Conservation (phyloP, 768 basidiomycete genomes). For the Amanita rimosa region DNA sequence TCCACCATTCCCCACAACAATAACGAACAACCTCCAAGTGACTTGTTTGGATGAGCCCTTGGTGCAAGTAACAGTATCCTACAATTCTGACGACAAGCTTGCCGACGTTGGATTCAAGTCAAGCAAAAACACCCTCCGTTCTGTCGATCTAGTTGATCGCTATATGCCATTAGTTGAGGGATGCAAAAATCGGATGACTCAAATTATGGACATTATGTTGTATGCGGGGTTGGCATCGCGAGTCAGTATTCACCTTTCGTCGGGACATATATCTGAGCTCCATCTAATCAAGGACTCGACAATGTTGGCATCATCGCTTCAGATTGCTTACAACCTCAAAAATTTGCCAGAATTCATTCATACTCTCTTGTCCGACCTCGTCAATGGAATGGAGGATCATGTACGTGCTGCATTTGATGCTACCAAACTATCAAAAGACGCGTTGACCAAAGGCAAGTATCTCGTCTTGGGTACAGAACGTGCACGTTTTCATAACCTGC, state of each 20-base stretch:
- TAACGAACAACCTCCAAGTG: slow-evolving; percentile 22
- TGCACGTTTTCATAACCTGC: slow-evolving; percentile 9
- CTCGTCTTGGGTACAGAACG: not conserved
- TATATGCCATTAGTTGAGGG: slow-evolving; percentile 66
- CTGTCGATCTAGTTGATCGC: slow-evolving; percentile 58
- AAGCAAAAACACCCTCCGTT: slow-evolving; percentile 36
- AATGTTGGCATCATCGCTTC: slow-evolving; percentile 83
- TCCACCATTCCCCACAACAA: not conserved
- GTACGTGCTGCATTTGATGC: slow-evolving; percentile 83
- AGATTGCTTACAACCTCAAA: slow-evolving; percentile 90
- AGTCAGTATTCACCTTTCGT: slow-evolving; percentile 32
- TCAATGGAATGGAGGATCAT: slow-evolving; percentile 71
- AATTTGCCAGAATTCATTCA: slow-evolving; percentile 77
- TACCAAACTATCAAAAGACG: slow-evolving; percentile 76
- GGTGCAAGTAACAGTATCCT: not conserved
- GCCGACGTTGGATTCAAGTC: not conserved
- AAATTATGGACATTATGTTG: slow-evolving; percentile 90
- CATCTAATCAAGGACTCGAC: slow-evolving; percentile 62
- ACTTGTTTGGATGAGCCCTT: slow-evolving; percentile 36
- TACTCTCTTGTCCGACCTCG: slow-evolving; percentile 67
- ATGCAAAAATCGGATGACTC: slow-evolving; percentile 56
- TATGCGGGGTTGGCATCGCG: slow-evolving; percentile 64
- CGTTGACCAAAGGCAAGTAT: slow-evolving; percentile 58
- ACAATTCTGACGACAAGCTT: not conserved
- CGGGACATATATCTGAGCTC: not conserved